Evolutionary conservation across 495 filamentous ascomycete genomes (phyloP).

Genomic region (Schizothecium vesticola): DNA sequence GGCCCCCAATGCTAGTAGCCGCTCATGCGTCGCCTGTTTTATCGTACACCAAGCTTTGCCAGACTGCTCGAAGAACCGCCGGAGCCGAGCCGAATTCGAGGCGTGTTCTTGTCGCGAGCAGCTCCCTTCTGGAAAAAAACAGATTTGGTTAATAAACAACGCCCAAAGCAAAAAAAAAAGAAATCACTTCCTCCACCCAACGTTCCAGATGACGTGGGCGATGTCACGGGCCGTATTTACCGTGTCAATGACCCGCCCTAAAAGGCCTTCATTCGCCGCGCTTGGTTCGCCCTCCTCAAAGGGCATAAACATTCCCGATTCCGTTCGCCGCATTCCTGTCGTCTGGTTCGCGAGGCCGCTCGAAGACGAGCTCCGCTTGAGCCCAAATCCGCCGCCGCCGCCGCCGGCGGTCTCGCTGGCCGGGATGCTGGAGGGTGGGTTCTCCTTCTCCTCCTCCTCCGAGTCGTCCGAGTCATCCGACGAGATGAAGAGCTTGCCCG

Average conservation of each 20-base stretch:
- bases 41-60: slow-evolving; percentile 27
- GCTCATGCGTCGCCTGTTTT: slow-evolving; percentile 7
- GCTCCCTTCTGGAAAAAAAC: slow-evolving; percentile 34
- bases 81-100: slow-evolving; percentile 25
- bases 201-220: slow-evolving; percentile 95
- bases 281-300: slow-evolving; percentile 64
- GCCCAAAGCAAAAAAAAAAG: slow-evolving; percentile 21
- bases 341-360: slow-evolving; percentile 37
- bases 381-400: slow-evolving; percentile 16
- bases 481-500: slow-evolving; percentile 60
- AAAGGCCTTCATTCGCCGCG: slow-evolving; percentile 51
- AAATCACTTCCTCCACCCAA: slow-evolving; percentile 77
- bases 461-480: slow-evolving; percentile 49
- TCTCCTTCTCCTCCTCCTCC: slow-evolving; percentile 59
- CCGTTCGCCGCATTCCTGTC: slow-evolving; percentile 60
- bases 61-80: slow-evolving; percentile 17
- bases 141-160: slow-evolving; percentile 32
- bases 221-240: slow-evolving; percentile 97
- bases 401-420: slow-evolving; percentile 9
- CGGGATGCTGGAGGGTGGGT: slow-evolving; percentile 42
- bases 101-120: slow-evolving; percentile 16
- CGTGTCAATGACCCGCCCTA: slow-evolving; percentile 83
- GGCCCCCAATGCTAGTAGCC: neutral
- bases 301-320: slow-evolving; percentile 83
- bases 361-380: slow-evolving; percentile 33